Evolutionary conservation across 73 alveolate genomes (phyloP).

Genomic region (Stentor roeselii): DNA sequence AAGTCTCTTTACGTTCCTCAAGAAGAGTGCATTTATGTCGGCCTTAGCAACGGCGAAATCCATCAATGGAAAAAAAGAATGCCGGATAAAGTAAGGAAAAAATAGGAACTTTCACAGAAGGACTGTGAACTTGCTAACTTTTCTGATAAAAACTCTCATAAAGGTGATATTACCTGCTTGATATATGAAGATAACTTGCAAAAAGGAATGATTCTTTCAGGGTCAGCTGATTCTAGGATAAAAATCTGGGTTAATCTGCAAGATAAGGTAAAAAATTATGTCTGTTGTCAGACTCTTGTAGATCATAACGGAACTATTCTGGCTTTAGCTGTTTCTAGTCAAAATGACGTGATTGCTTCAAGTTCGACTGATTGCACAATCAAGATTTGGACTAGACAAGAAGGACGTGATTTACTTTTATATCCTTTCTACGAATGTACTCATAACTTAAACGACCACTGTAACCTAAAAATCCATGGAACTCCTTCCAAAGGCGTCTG

Average conservation of each 20-base stretch:
- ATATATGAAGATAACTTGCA: slow-evolving; percentile 42
- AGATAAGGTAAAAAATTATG: slow-evolving; percentile 31
- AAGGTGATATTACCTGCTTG: slow-evolving; percentile 65
- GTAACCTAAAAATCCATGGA: slow-evolving; percentile 61
- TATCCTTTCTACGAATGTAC: slow-evolving; percentile 86
- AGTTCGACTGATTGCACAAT: slow-evolving; percentile 77
- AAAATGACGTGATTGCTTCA: slow-evolving; percentile 57
- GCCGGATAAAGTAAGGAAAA: slow-evolving; percentile 15
- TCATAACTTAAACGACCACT: slow-evolving; percentile 70
- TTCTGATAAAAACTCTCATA: slow-evolving; percentile 22
- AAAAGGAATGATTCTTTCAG: slow-evolving; percentile 48
- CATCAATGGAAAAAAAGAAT: slow-evolving; percentile 8
- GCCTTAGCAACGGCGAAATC: slow-evolving; percentile 7
- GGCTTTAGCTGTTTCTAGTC: slow-evolving; percentile 56
- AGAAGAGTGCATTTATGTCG: slow-evolving; percentile 17
- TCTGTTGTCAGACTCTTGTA: slow-evolving; percentile 61
- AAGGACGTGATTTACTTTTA: slow-evolving; percentile 82
- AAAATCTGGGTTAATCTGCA: slow-evolving; percentile 70
- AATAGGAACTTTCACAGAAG: neutral
- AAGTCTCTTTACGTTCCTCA: neutral
- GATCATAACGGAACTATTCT: slow-evolving; percentile 76
- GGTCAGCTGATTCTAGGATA: slow-evolving; percentile 58
- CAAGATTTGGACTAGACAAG: slow-evolving; percentile 77
- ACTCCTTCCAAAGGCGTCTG: slow-evolving; percentile 58
- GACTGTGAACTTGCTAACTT: slow-evolving; percentile 7